phyloP scores from a whole-genome alignment of 805 yeast genomes.

The Lipomyces japonicus region DNA sequence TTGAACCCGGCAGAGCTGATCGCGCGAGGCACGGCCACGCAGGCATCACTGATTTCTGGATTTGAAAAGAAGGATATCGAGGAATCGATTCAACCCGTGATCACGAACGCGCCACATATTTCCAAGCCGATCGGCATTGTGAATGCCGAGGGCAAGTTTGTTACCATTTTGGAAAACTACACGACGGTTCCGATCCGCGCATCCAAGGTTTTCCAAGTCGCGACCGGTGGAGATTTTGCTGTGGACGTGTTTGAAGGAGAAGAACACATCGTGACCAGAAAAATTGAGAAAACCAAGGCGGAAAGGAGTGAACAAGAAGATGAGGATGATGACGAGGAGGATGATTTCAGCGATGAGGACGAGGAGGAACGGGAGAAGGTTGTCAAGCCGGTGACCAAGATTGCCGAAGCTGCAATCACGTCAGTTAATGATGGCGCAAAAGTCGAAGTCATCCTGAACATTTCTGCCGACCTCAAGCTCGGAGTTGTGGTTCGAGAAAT shows the following conservation, averaged over 20 bases:
- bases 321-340: constrained; percentile 48
- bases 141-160: constrained; percentile 58
- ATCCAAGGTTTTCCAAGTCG: constrained; percentile 59
- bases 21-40: constrained; percentile 94
- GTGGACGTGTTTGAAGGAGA: constrained; percentile 79
- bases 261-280: constrained; percentile 76
- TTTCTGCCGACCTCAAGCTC: constrained; percentile 61
- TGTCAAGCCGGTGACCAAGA: constrained; percentile 64
- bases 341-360: constrained; percentile 45
- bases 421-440: constrained; percentile 61
- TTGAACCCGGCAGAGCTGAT: constrained; percentile 83
- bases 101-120: constrained; percentile 84
- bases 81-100: constrained; percentile 78
- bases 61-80: constrained; percentile 58
- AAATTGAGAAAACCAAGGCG: constrained; percentile 60
- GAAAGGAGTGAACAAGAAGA: constrained; percentile 50
- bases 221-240: constrained; percentile 56
- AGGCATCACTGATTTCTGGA: constrained; percentile 78
- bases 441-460: constrained; percentile 62
- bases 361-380: constrained; percentile 85
- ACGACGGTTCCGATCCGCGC: constrained; percentile 90
- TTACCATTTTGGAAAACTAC: constrained; percentile 70
- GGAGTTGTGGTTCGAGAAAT: constrained; percentile 52
- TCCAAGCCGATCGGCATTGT: constrained; percentile 80
- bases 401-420: constrained; percentile 75